Conservation (phyloP, 2,329 filamentous ascomycete species). For the Trichoderma guizhouense region DNA sequence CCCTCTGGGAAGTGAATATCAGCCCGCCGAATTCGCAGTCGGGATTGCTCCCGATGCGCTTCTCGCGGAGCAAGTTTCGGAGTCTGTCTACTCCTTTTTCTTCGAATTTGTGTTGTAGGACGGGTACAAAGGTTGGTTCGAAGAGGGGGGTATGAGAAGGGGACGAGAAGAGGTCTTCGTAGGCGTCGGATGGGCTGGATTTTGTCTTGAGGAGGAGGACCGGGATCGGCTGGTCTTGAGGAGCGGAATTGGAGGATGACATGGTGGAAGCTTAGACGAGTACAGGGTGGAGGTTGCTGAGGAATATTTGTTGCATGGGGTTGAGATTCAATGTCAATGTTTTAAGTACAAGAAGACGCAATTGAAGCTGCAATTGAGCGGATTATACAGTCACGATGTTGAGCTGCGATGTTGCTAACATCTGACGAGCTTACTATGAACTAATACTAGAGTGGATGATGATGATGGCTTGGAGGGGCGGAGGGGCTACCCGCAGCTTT, state of each 20-base stretch:
- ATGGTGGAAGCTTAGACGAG: not conserved
- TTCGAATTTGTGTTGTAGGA: constrained; percentile 68
- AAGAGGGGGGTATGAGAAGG: constrained; percentile 43
- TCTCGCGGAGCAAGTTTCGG: constrained; percentile 45
- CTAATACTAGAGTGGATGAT: not conserved
- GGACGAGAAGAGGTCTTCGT: constrained; percentile 62
- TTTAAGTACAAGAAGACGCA: not conserved
- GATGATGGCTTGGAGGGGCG: constrained; percentile 2
- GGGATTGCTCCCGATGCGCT: constrained; percentile 37
- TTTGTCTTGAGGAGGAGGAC: constrained; percentile 75
- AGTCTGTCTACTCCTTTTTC: constrained; percentile 56
- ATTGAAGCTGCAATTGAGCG: not conserved
- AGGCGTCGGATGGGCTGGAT: constrained; percentile 67
- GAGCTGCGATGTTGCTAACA: not conserved
- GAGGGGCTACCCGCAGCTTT: constrained; percentile 1
- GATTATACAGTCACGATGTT: not conserved
- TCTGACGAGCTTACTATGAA: not conserved
- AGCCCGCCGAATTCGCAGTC: constrained; percentile 64
- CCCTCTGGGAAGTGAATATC: constrained; percentile 80
- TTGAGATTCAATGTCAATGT: not conserved
- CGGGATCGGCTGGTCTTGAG: constrained; percentile 33
- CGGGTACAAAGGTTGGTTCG: constrained; percentile 68
- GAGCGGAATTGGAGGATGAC: not conserved
- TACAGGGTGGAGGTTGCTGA: not conserved
- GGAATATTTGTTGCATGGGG: not conserved